phyloP scores from a whole-genome alignment of 805 yeast species.

The Metschnikowia aberdeeniae region DNA sequence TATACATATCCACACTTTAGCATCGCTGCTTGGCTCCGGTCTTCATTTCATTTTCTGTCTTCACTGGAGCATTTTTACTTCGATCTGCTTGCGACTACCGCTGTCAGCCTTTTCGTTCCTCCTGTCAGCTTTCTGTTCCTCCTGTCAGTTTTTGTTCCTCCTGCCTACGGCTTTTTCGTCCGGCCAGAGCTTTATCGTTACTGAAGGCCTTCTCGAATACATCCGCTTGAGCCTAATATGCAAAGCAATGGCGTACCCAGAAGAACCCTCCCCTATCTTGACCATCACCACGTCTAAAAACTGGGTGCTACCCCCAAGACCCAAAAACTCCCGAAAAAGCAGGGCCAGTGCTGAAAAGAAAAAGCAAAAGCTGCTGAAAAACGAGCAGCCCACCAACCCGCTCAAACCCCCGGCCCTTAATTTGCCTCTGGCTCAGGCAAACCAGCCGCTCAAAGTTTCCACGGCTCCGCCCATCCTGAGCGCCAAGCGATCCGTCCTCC shows the following conservation, averaged over 20 bases:
- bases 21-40: neutral
- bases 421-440: neutral
- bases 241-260: slow-evolving; percentile 10
- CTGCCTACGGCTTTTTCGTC: too few species aligned
- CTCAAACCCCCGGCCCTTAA: neutral
- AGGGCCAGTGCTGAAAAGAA: slow-evolving; percentile 15
- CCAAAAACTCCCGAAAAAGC: slow-evolving; percentile 17
- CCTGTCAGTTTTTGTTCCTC: too few species aligned
- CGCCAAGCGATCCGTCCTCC: neutral
- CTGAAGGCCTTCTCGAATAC: too few species aligned
- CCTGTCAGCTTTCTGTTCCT: too few species aligned
- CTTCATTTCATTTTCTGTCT: too few species aligned
- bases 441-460: neutral
- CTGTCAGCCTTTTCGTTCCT: too few species aligned
- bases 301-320: slow-evolving; percentile 21
- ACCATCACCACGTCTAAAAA: slow-evolving; percentile 18
- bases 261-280: slow-evolving; percentile 16
- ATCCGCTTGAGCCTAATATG: slow-evolving; percentile 11
- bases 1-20: neutral
- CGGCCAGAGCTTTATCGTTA: too few species aligned
- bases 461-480: neutral
- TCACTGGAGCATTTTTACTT: too few species aligned
- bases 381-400: neutral
- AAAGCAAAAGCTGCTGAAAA: slow-evolving; percentile 21
- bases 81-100: too few species aligned